Base-by-base conservation (phyloP, 2,329 filamentous ascomycete genomes). In the Alternaria rosae region DNA sequence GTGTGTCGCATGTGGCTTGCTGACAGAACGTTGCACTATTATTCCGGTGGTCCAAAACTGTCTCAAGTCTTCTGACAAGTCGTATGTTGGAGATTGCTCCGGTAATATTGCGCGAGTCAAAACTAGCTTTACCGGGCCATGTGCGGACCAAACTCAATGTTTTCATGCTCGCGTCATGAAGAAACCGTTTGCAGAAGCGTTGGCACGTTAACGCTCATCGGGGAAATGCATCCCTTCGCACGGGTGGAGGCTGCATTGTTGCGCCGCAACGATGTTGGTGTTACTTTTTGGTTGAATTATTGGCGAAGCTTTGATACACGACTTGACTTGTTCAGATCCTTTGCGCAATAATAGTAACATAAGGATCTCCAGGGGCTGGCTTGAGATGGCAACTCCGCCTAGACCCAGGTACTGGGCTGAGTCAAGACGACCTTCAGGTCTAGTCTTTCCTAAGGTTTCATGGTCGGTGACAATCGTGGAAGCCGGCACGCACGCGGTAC, bases 91-190 rank as follows among this genome's bases (percentile, higher is more conserved):
- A 51, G 44, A 45, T 51, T 55, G 48, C 48, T 54, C 51, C 59
- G 58, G 56, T 57, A 48, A 52, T 43, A 48, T 59, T 51, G 44
- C 52, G 54, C 63, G 63, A 63, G 60, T 64, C 60, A 62, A 43
- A 53, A 64, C 47, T 66, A 65, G 58, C 54, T 60, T 59, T 54
- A 38, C 43, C 32, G 23, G 58, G 41, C 41, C 38, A 57, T 44
- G 42, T 52, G 48, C 48, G 62, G 48, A 45, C 52, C 54, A 42
- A 48, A 48, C 20, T 59, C 54, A 56, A 44, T 54, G 57, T 62
- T 63, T 58, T 44, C 56, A 58, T 38, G 55, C 32, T 42, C 45
- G 55, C 64, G 56, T 67, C 57, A 67, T 60, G 62, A 62, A 26
- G 30, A 45, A 55, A 48, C 30, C 38, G 48, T 62, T 62, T 56